Conservation (phyloP, 352 stramenopile species). For the Elongisporangium senticosum region DNA sequence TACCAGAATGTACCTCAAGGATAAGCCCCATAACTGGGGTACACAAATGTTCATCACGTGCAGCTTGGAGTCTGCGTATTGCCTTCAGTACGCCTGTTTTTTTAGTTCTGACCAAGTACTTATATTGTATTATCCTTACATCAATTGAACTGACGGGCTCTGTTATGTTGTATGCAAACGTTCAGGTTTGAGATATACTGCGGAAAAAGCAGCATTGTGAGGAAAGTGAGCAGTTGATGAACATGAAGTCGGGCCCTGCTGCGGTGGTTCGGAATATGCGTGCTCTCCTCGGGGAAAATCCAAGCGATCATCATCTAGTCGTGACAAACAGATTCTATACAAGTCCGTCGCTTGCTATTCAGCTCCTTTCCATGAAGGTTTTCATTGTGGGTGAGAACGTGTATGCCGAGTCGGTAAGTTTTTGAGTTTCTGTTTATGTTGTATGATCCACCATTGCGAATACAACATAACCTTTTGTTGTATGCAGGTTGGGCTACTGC, state of each 20-base stretch:
- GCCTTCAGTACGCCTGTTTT: conserved; percentile 8
- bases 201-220: not conserved
- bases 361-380: no score
- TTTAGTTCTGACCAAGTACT: not conserved
- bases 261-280: conserved; percentile 10
- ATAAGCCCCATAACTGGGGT: conserved; percentile 13
- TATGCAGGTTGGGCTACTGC: no score
- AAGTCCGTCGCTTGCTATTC: conserved; percentile 1
- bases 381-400: no score
- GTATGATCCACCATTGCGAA: no score
- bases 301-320: conserved; percentile 5
- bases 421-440: no score
- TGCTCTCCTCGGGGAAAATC: conserved; percentile 1
- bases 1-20: conserved; percentile 4
- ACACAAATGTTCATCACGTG: conserved; percentile 12
- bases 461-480: no score
- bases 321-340: conserved; percentile 11
- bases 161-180: not conserved
- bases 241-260: conserved; percentile 1
- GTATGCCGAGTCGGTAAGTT: no score
- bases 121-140: not conserved
- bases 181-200: not conserved
- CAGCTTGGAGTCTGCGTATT: conserved; percentile 1
- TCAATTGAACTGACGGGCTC: not conserved
- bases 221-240: conserved; percentile 1